Evolutionary conservation across 2,329 filamentous ascomycete species (phyloP), one percentile per base, ranked within the genome.

Genomic region (Aphanocladium album): DNA sequence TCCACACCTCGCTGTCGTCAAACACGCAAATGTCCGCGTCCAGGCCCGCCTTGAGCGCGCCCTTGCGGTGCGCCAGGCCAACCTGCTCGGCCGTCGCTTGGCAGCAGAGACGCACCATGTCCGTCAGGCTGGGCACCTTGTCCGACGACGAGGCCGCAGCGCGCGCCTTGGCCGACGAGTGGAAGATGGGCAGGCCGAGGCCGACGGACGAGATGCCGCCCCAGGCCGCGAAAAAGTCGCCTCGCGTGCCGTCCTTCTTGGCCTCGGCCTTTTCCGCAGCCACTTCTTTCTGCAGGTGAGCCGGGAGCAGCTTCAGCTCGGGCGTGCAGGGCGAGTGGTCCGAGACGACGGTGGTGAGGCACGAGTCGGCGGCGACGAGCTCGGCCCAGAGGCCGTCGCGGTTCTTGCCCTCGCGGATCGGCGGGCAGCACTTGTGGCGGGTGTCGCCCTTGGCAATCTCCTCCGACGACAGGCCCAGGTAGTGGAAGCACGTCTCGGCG

Each of bases 301-400:
- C 74, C 0, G 93, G 93, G 0, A 97, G 83, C 19, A 96, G 83
- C 75, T 99, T 99, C 58, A 99, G 83, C 71, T 96, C 88, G 0
- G 95, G 93, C 3, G 95, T 98, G 79, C 95, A 98, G 6, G 95
- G 95, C 5, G 91, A 96, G 79, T 99, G 95, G 71, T 98, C 95
- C 0, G 90, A 96, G 2, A 99, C 95, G 33, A 99, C 84, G 0
- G 95, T 98, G 70, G 87, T 84, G 73, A 99, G 93, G 65, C 96
- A 91, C 11, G 91, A 91, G 68, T 93, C 87, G 0, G 77, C 67
- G 8, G 80, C 79, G 37, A 80, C 78, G 9, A 99, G 79, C 74
- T 98, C 95, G 8, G 84, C 82, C 95, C 95, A 99, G 0, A 99
- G 82, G 1, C 83, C 84, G 68, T 96, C 89, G 69, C 93, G 90